Evolutionary conservation across 805 yeast genomes (phyloP), one percentile per base, ranked within the genome.

Genomic region (Blastobotrys mokoenaii): DNA sequence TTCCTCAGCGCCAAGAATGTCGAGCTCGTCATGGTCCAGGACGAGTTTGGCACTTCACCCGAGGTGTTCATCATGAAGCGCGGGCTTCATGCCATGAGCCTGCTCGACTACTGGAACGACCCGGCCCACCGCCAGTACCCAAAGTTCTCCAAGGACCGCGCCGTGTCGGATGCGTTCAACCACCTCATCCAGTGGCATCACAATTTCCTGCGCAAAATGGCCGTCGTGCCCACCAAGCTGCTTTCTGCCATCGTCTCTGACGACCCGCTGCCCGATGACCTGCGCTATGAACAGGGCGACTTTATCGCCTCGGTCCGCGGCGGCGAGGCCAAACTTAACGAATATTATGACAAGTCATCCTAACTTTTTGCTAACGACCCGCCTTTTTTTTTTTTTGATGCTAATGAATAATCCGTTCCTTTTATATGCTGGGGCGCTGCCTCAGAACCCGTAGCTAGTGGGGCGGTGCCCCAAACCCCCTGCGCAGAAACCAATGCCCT

Each of bases 151-250:
- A 62, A 41, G n/a, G 45, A 27, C 17, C 48, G 46, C 22, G 74
- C 74, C 44, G 82, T 66, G 29, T 51, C 51, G 38, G 58, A 65
- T 5, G 89, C 93, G 0, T 59, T 90, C 37, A 75, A 85, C n/a
- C 97, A 93, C 61, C 70, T 88, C 38, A 69, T 88, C 54, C 97
- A 87, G 64, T 93, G 97, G 98, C 98, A 90, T 61, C 95, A 96
- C 10, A 77, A 75, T 25, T 66, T 84, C 22, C 70, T 93, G 53
- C 73, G 83, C 45, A 82, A 79, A 57, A 71, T 93, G 2, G 82
- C 87, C 0, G 62, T 90, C 12, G 76, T 93, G 1, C 84, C 87
- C 10, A 72, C 79, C 38, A 74, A 79, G 56, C 64, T 74, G 8
- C 71, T 82, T 36, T 76, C 61, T 22, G 54, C 71, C 5, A n/a